Base-by-base conservation (phyloP, 148 eudicot species). In the Linanthus parryae region DNA sequence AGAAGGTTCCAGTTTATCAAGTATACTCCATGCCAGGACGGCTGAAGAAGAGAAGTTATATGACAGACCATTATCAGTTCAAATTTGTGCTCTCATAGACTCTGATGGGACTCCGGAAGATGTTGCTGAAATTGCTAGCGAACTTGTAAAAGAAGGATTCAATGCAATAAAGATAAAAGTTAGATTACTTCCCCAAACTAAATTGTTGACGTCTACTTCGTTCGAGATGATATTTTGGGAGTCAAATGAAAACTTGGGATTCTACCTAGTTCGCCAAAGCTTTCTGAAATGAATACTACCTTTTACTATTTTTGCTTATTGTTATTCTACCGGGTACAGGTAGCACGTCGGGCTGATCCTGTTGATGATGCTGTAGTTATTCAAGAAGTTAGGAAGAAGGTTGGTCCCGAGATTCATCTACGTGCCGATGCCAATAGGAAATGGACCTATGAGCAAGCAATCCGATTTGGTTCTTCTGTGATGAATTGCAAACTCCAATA, bases 341-440 rank as follows among this genome's bases (percentile, higher is more conserved):
- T 94, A 18, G 99, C 80, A 42, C 88, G 96, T 39, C 67, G 91
- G 51, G 62, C 69, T 54, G 83, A 88, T 70, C 96, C 99, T 8
- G 68, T 54, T 58, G 88, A 82, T 61, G 99, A 94, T 76, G 87
- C 80, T 34, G 70, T 65, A 54, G 86, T 85, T 61, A 63, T 94
- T 61, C 60, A 64, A 65, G 96, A 84, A 74, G 74, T 88, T 57
- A 82, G 99, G 60, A 72, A 62, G 61, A 80, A 60, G 67, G 73
- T 94, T 48, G 99, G 99, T 19, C 41, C 68, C 40, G 35, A 68
- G 23, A 56, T 88, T 60, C 67, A 67, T 57, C 72, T 94, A 28
- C 95, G 99, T 58, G 99, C 69, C 42, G 99, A 94, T 82, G 99
- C 99, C 22, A 94, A 94, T 65, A 77, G 83, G 33, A 83, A 71